phyloP scores from a whole-genome alignment of 257 asterid genomes.

The Handroanthus guayacan region DNA sequence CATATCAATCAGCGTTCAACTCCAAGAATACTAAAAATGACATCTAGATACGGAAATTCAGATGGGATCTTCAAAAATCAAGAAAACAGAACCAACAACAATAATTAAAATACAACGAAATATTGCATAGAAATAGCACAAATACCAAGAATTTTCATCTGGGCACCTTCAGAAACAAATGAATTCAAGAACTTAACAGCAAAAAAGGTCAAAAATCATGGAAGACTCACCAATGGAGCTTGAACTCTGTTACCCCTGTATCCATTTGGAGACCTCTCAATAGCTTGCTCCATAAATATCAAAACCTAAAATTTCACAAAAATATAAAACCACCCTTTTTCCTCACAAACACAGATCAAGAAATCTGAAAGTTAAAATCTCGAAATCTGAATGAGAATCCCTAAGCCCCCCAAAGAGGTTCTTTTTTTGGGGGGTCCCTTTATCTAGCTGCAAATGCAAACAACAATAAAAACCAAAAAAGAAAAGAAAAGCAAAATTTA shows the following conservation, averaged over 20 bases:
- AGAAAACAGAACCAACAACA: conserved; percentile 16
- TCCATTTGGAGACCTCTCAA: conserved; percentile 77
- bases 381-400: conserved; percentile 48
- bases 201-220: conserved; percentile 33
- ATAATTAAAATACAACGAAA: conserved; percentile 2
- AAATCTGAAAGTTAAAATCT: conserved; percentile 42
- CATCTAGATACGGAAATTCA: not conserved
- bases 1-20: conserved; percentile 18
- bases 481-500: conserved; percentile 44
- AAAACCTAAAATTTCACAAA: conserved; percentile 40
- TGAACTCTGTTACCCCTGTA: conserved; percentile 85
- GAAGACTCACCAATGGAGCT: conserved; percentile 84
- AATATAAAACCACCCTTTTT: conserved; percentile 38
- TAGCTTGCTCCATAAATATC: conserved; percentile 68
- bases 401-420: conserved; percentile 49
- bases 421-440: conserved; percentile 16
- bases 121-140: conserved; percentile 15
- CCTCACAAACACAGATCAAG: conserved; percentile 53
- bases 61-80: conserved; percentile 36
- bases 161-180: conserved; percentile 32
- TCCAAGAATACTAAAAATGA: conserved; percentile 14
- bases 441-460: conserved; percentile 55
- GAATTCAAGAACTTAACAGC: conserved; percentile 26
- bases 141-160: conserved; percentile 41
- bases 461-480: conserved; percentile 30